phyloP scores from a whole-genome alignment of 1,139 yeast species.

The Waltiozyma sp. region DNA sequence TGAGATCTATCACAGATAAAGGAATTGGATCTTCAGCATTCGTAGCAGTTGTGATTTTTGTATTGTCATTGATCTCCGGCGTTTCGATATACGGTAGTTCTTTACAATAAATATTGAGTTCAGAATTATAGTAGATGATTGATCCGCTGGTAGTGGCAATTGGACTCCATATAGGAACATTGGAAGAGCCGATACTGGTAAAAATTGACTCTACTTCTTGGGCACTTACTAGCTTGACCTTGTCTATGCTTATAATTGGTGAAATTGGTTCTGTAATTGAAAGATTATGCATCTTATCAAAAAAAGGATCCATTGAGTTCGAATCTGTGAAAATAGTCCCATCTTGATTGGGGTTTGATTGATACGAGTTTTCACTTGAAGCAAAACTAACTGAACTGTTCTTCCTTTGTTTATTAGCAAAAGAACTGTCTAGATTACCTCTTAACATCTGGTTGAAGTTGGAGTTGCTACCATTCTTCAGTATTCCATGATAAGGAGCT shows the following conservation, averaged over 20 bases:
- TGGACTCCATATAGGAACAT: constrained; percentile 41
- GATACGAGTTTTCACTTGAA: constrained; percentile 12
- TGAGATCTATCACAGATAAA: constrained; percentile 5
- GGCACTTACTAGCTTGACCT: constrained; percentile 20
- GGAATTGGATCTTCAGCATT: constrained; percentile 5
- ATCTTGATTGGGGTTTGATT: constrained; percentile 1
- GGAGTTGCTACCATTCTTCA: neutral
- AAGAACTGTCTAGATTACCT: neutral
- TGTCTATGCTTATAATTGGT: constrained; percentile 4
- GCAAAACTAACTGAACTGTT: constrained; percentile 15
- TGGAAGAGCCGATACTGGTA: constrained; percentile 17
- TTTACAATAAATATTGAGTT: constrained; percentile 45
- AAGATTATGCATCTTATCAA: constrained; percentile 1
- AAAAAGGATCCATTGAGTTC: neutral
- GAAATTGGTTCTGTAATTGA: constrained; percentile 2
- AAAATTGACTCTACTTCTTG: constrained; percentile 27
- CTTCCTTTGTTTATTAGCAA: constrained; percentile 9
- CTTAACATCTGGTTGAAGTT: neutral
- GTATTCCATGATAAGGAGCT: neutral
- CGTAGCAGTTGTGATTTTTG: constrained; percentile 19
- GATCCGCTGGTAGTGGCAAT: constrained; percentile 45
- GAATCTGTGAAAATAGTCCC: neutral
- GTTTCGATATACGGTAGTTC: constrained; percentile 38
- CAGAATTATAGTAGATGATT: constrained; percentile 46
- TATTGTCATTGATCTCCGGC: constrained; percentile 24